A percentile compares a stretch with the other conserved stretches of the same genome.
These are phyloP conservation scores for Sporothrix brunneoviolacea DNA, from an alignment of 2,329 filamentous ascomycete genomes.

Conservation along the genomic window DNA sequence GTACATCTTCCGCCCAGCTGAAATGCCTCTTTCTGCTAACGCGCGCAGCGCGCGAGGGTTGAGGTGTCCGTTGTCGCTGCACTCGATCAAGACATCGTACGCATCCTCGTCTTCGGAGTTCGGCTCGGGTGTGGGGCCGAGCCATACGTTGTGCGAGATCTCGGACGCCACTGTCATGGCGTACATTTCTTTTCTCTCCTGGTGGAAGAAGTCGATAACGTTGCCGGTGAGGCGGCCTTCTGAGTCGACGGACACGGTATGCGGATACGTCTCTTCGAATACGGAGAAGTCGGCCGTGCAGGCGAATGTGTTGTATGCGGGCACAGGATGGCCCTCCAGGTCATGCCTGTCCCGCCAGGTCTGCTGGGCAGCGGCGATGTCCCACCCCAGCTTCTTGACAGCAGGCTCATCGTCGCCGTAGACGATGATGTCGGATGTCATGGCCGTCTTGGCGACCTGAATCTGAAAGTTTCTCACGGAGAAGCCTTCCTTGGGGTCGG, in stretches of 20 bases:
- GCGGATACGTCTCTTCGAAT: slow-evolving; percentile 63
- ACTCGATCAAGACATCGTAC: slow-evolving; percentile 86
- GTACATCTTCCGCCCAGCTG: slow-evolving; percentile 32
- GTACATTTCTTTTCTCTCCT: slow-evolving; percentile 89
- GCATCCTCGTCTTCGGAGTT: slow-evolving; percentile 48
- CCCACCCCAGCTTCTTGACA: slow-evolving; percentile 58
- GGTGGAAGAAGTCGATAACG: slow-evolving; percentile 81
- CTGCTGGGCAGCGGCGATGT: slow-evolving; percentile 68
- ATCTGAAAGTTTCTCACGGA: slow-evolving; percentile 97
- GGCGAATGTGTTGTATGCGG: slow-evolving; percentile 80
- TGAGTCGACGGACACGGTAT: slow-evolving; percentile 70
- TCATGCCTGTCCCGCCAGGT: slow-evolving; percentile 64
- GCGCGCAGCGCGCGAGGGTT: slow-evolving; percentile 60
- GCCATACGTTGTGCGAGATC: slow-evolving; percentile 82
- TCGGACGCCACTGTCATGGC: slow-evolving; percentile 84
- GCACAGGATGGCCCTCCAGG: slow-evolving; percentile 45
- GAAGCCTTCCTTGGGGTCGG: slow-evolving; percentile 84
- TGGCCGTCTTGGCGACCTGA: slow-evolving; percentile 79
- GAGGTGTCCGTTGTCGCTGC: slow-evolving; percentile 75
- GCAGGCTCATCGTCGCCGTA: slow-evolving; percentile 68
- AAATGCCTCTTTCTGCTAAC: slow-evolving; percentile 50
- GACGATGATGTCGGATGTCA: slow-evolving; percentile 84
- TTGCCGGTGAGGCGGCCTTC: slow-evolving; percentile 65
- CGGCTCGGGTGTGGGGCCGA: slow-evolving; percentile 78
- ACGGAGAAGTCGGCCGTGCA: slow-evolving; percentile 56